Evolutionary conservation across 2,329 filamentous ascomycete genomes (phyloP).

Genomic region (Nannizziopsis arthrosporioides): DNA sequence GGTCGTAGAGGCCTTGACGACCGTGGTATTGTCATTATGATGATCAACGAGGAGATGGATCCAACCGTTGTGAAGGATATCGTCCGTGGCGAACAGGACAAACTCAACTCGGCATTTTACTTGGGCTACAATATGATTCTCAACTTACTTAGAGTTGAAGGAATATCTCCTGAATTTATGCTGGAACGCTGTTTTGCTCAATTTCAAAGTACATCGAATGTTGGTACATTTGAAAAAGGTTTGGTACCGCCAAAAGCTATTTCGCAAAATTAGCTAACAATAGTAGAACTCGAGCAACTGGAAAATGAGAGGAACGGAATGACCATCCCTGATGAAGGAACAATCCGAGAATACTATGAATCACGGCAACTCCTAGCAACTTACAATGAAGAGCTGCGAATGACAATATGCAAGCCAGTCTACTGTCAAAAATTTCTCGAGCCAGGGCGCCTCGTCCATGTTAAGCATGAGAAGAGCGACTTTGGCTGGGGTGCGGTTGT

Average conservation of each 20-base stretch:
- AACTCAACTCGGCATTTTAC: constrained; percentile 94
- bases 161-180: constrained; percentile 98
- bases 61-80: constrained; percentile 88
- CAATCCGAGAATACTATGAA: constrained; percentile 88
- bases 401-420: constrained; percentile 82
- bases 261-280: constrained; percentile 20
- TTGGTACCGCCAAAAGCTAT: constrained; percentile 14
- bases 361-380: constrained; percentile 70
- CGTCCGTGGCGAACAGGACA: constrained; percentile 91
- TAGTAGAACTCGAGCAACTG: constrained; percentile 58
- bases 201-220: constrained; percentile 88
- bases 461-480: constrained; percentile 67
- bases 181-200: constrained; percentile 97
- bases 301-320: constrained; percentile 63
- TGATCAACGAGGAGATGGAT: constrained; percentile 95
- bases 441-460: constrained; percentile 72
- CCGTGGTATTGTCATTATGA: constrained; percentile 98
- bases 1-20: constrained; percentile 95
- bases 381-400: constrained; percentile 79
- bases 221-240: constrained; percentile 66
- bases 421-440: constrained; percentile 78
- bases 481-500: constrained; percentile 93
- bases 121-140: constrained; percentile 99
- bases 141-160: constrained; percentile 92
- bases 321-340: constrained; percentile 71